Evolutionary conservation across 495 filamentous ascomycete genomes (phyloP).

Genomic region (Aspergillus haitiensis): DNA sequence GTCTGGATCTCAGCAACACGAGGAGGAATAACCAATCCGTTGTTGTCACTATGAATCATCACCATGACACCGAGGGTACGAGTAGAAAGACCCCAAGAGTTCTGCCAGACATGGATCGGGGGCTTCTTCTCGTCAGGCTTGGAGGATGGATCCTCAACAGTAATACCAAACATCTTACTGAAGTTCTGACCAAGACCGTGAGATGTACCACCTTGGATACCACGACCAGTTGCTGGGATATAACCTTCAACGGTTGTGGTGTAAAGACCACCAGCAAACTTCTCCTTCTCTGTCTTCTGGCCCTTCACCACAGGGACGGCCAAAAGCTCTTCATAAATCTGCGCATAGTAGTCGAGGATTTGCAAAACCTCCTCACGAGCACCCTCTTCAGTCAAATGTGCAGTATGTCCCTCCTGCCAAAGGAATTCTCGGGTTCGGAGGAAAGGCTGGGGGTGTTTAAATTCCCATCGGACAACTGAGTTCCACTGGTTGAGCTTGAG

Average conservation of each 20-base stretch:
- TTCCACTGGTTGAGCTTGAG: constrained; percentile 97
- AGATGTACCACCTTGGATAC: constrained; percentile 93
- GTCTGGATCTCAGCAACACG: constrained; percentile 83
- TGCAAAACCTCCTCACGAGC: constrained; percentile 83
- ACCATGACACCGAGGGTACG: constrained; percentile 96
- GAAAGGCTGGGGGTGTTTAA: constrained; percentile 96
- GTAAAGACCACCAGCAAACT: constrained; percentile 94
- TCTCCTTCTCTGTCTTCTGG: constrained; percentile 85
- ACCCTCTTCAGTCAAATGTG: constrained; percentile 75
- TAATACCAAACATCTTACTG: constrained; percentile 97
- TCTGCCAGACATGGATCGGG: constrained; percentile 88
- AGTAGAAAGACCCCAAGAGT: constrained; percentile 97
- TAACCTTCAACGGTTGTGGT: constrained; percentile 90
- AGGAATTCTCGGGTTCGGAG: constrained; percentile 90
- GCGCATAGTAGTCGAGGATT: constrained; percentile 91
- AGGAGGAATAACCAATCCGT: constrained; percentile 88
- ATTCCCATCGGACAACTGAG: constrained; percentile 96
- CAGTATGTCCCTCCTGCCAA: constrained; percentile 98
- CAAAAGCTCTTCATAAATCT: constrained; percentile 87
- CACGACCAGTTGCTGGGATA: constrained; percentile 89
- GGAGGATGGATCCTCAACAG: constrained; percentile 82
- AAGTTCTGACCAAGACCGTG: constrained; percentile 97
- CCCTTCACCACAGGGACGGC: constrained; percentile 93
- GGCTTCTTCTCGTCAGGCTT: constrained; percentile 70
- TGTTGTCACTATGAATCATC: constrained; percentile 94